These are phyloP conservation scores for Irineochytrium annulatum DNA, from an alignment of 192 early-diverging fungal genomes.

Conservation along the genomic window DNA sequence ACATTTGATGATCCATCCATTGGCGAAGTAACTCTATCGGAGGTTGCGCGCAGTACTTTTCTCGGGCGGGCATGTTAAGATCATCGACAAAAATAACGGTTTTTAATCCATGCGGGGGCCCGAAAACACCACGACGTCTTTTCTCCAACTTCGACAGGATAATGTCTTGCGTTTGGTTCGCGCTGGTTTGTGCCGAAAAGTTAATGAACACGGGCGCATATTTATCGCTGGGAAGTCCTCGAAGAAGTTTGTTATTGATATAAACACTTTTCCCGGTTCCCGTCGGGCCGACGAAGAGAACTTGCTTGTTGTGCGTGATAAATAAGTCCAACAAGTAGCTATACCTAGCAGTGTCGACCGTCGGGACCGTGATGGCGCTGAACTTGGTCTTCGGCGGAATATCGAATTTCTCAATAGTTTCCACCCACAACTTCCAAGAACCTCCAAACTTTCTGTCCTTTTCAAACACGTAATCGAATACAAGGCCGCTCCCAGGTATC, in stretches of 20 bases:
- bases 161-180: constrained; percentile 59
- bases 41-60: constrained; percentile 61
- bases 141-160: constrained; percentile 56
- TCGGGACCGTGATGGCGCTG: constrained; percentile 57
- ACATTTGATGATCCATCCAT: constrained; percentile 51
- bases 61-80: constrained; percentile 58
- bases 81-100: constrained; percentile 62
- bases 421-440: constrained; percentile 53
- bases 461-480: constrained; percentile 58
- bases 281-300: constrained; percentile 53
- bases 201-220: constrained; percentile 63
- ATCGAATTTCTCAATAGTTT: constrained; percentile 52
- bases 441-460: constrained; percentile 52
- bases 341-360: constrained; percentile 53
- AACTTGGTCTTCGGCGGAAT: constrained; percentile 49
- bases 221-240: constrained; percentile 39
- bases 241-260: constrained; percentile 56
- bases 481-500: constrained; percentile 39
- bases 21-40: constrained; percentile 57
- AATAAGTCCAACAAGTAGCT: constrained; percentile 48
- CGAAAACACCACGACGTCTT: constrained; percentile 50
- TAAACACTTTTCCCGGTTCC: constrained; percentile 59
- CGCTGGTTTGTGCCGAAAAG: constrained; percentile 60
- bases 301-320: constrained; percentile 50
- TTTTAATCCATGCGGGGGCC: constrained; percentile 47